Evolutionary conservation across 768 basidiomycete genomes (phyloP), one percentile per base, ranked within the genome.

Genomic region (Agaricus blazei): DNA sequence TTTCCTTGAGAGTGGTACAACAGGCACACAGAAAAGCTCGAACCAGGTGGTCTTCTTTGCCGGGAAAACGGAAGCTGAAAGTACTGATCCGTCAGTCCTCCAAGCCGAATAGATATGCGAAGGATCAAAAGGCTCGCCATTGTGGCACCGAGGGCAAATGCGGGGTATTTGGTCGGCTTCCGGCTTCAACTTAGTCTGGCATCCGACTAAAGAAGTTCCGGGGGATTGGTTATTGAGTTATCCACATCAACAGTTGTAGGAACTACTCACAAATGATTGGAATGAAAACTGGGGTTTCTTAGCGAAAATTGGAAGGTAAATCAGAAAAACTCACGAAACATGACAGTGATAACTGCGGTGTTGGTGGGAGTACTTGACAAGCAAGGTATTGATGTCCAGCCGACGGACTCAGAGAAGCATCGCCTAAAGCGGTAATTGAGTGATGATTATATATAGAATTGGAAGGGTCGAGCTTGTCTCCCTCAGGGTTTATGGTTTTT

Each of bases 1-100:
- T 52, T 78, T 79, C 47, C 78, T 78, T 24, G 68, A 77, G 62
- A 89, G 70, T 1, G 88, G 88, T 42, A 90, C 67, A 54, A 91
- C 68, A 24, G 85, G 88, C 12, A 91, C 75, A 67, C 81, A 87
- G 71, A 84, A 90, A 44, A 91, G 65, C 67, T 88, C 85, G 64
- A 91, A 86, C 88, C 87, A 90, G 37, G 70, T 80, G 52, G 82
- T 81, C 34, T 77, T 75, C 66, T 86, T 88, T 29, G 84, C 84
- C 29, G 78, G 71, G 48, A 83, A 69, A 53, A 87, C 82, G 49
- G 83, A 76, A 24, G 72, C 87, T 87, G 60, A 34, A 50, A 41
- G 50, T 42, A 57, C 24, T 51, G 19, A 56, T 45, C 54, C 40
- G 37, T 48, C 15, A 51, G 51, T 34, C 28, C 51, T 38, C 40